Evolutionary conservation across 768 basidiomycete genomes (phyloP), one percentile per base, ranked within the genome.

Genomic region (Termitomyces sp.): DNA sequence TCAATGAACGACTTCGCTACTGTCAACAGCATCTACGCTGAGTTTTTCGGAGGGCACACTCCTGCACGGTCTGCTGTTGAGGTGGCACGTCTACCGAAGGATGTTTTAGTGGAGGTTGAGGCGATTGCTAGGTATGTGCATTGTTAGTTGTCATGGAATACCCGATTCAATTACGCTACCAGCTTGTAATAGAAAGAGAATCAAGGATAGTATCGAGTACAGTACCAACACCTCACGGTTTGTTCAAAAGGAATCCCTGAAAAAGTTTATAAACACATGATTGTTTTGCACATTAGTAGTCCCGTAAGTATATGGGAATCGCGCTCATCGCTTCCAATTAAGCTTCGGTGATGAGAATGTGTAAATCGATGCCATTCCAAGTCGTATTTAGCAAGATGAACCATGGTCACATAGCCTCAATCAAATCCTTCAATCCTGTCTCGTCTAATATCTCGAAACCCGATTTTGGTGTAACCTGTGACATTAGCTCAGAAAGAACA

Each of bases 401-500:
- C 50, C 67, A 58, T 60, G 61, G 39, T 84, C 77, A 90, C 89
- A 91, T 92, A 61, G 78, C 81, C 67, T 95, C 93, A 60, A 98
- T 93, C 58, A 94, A 81, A 64, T 81, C 84, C 77, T 95, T 91
- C 68, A 98, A 77, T 66, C 80, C 78, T 33, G 79, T 81, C 73
- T 96, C 93, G 63, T 87, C 80, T 61, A 98, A 70, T 65, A 98
- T 97, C 73, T 92, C 83, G 70, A 96, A 98, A n/a, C 95, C 95
- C 57, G 81, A 84, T 45, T 74, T 79, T 48, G 75, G 72, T 57
- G 93, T 95, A n/a, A 98, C 92, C 91, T 93, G 65, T 22, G 15
- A 33, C 39, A 22, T 49, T 20, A 8, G 30, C 5, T 54, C 8
- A 59, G 50, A 11, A 20, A 37, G 53, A 27, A 15, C 42, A 20